Evolutionary conservation across 2,329 filamentous ascomycete species (phyloP).

Genomic region (Trichoderma sp.): DNA sequence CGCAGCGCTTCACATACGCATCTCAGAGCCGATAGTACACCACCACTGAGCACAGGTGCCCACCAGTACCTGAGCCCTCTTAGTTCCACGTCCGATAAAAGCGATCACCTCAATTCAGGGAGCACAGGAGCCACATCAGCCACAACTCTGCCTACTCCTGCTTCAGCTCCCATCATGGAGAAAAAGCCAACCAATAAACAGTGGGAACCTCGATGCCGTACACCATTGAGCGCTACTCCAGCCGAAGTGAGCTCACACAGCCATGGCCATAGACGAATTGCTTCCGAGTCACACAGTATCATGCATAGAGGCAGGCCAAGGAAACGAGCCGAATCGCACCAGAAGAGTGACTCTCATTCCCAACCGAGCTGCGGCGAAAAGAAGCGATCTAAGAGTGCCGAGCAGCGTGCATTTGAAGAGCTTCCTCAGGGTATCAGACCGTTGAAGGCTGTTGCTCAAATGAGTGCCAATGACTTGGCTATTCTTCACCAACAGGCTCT

Average conservation of each 20-base stretch:
- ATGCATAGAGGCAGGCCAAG: slow-evolving; percentile 66
- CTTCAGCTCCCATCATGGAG: slow-evolving; percentile 54
- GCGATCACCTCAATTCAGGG: slow-evolving; percentile 49
- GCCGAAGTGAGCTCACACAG: slow-evolving; percentile 29
- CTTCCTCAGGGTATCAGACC: slow-evolving; percentile 63
- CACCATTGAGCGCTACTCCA: slow-evolving; percentile 10
- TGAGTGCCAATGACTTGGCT: slow-evolving; percentile 54
- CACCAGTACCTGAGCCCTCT: slow-evolving; percentile 48
- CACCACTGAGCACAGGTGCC: slow-evolving; percentile 48
- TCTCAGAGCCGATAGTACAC: slow-evolving; percentile 51
- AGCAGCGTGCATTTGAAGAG: slow-evolving; percentile 62
- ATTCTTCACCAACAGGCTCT: slow-evolving; percentile 63
- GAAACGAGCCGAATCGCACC: slow-evolving; percentile 53
- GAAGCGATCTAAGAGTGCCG: slow-evolving; percentile 54
- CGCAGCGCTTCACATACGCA: slow-evolving; percentile 38
- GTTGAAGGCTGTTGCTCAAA: slow-evolving; percentile 53
- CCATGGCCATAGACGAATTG: slow-evolving; percentile 53
- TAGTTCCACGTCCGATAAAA: slow-evolving; percentile 45
- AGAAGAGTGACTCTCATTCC: slow-evolving; percentile 43
- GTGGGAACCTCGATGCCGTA: slow-evolving; percentile 44
- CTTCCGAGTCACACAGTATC: slow-evolving; percentile 62
- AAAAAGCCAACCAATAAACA: slow-evolving; percentile 49
- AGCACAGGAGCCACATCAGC: slow-evolving; percentile 43
- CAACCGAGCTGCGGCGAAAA: slow-evolving; percentile 46
- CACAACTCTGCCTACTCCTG: slow-evolving; percentile 52